phyloP scores from a whole-genome alignment of 495 filamentous ascomycete genomes.

The Daldinia bambusicola region DNA sequence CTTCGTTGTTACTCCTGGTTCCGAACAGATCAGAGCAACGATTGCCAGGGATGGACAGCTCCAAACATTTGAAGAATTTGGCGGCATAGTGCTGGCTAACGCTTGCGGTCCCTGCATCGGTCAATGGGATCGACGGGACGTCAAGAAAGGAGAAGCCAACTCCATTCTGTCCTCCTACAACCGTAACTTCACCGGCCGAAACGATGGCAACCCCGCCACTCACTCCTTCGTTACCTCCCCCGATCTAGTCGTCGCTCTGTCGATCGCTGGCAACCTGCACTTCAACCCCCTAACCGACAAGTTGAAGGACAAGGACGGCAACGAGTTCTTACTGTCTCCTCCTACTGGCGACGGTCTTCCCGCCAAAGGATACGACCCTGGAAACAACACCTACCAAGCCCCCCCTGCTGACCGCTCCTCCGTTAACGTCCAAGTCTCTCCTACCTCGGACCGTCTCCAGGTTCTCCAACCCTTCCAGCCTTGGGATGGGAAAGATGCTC shows the following conservation, averaged over 20 bases:
- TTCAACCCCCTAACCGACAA: conserved; percentile 98
- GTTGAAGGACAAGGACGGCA: conserved; percentile 96
- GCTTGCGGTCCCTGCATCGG: conserved; percentile 84
- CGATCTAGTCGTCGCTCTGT: conserved; percentile 93
- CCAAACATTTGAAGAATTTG: conserved; percentile 96
- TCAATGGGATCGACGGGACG: conserved; percentile 95
- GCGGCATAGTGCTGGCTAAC: conserved; percentile 95
- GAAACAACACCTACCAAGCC: conserved; percentile 95
- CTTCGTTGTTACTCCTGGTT: conserved; percentile 96
- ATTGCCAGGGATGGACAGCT: conserved; percentile 96
- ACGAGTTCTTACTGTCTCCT: conserved; percentile 86
- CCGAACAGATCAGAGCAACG: conserved; percentile 97
- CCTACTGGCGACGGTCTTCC: conserved; percentile 89
- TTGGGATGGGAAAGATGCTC: conserved; percentile 96
- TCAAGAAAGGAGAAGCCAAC: conserved; percentile 97
- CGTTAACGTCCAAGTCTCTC: conserved; percentile 85
- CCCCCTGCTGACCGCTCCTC: conserved; percentile 80
- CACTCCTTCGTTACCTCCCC: conserved; percentile 99
- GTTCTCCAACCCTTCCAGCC: conserved; percentile 83
- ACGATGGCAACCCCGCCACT: conserved; percentile 98
- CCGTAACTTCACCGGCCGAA: conserved; percentile 99
- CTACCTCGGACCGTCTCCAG: conserved; percentile 92
- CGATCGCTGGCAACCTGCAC: conserved; percentile 87
- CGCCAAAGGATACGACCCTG: conserved; percentile 85
- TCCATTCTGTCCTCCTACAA: conserved; percentile 97